phyloP scores from a whole-genome alignment of 345 rosid species.

The Euphorbia tirucalli region DNA sequence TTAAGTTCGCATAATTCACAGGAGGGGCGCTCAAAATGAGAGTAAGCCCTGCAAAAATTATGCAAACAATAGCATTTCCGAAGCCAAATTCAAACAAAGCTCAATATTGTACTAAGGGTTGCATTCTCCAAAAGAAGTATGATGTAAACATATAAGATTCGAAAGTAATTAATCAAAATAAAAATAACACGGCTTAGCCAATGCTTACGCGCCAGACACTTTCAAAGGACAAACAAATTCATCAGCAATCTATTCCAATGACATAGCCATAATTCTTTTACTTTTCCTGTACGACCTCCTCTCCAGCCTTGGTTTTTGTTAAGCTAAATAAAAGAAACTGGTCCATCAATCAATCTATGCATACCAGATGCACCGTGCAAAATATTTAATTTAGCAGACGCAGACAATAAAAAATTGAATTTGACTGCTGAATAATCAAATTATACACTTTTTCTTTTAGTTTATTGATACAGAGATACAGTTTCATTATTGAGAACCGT shows the following conservation, averaged over 20 bases:
- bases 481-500: neutral
- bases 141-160: neutral
- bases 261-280: conserved; percentile 1
- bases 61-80: neutral
- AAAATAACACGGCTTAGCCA: no score
- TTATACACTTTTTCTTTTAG: conserved; percentile 6
- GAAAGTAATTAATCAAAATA: neutral
- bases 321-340: no score
- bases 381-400: neutral
- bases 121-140: neutral
- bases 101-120: neutral
- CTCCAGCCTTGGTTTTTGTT: no score
- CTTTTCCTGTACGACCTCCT: no score
- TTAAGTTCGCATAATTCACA: no score
- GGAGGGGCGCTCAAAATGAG: conserved; percentile 6
- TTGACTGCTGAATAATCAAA: conserved; percentile 10
- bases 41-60: conserved; percentile 13
- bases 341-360: no score
- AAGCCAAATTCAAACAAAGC: neutral
- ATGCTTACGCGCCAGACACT: neutral
- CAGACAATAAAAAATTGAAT: neutral
- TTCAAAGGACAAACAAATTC: neutral
- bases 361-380: no score
- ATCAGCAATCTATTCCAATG: neutral
- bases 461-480: conserved; percentile 18